These are phyloP conservation scores for Triticum timopheevii DNA, from an alignment of 176 grass and related monocot genomes.

Conservation along the genomic window DNA sequence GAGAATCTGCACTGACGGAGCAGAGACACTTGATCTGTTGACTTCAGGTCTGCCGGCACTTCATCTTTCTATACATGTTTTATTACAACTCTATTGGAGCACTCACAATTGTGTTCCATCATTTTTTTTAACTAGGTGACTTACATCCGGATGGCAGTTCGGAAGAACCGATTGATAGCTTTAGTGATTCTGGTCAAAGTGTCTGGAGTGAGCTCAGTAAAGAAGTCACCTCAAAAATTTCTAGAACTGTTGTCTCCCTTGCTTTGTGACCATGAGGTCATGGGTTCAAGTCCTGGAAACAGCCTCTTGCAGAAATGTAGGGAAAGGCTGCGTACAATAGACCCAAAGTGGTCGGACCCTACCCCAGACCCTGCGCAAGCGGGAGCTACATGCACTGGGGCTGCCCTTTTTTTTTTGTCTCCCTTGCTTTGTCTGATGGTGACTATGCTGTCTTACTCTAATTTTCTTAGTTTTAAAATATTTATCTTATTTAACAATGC, in stretches of 20 bases:
- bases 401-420: too few relatives aligned
- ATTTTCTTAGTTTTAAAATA: background rate
- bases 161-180: background rate
- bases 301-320: too few relatives aligned
- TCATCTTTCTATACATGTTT: background rate
- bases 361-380: too few relatives aligned
- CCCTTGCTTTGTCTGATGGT: slow-evolving; percentile 4
- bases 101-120: background rate
- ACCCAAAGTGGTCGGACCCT: too few relatives aligned
- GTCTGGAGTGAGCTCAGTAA: background rate
- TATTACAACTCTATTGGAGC: background rate
- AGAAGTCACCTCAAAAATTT: background rate
- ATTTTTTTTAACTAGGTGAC: background rate
- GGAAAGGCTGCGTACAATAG: too few relatives aligned
- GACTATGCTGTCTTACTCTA: background rate
- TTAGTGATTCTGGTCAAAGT: background rate
- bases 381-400: too few relatives aligned
- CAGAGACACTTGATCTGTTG: background rate
- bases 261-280: too few relatives aligned
- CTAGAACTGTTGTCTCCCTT: slow-evolving; percentile 1
- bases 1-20: background rate
- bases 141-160: background rate
- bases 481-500: background rate
- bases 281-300: too few relatives aligned
- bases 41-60: background rate